Evolutionary conservation across 2,329 filamentous ascomycete species (phyloP).

Genomic region (Aspergillus sclerotialis): DNA sequence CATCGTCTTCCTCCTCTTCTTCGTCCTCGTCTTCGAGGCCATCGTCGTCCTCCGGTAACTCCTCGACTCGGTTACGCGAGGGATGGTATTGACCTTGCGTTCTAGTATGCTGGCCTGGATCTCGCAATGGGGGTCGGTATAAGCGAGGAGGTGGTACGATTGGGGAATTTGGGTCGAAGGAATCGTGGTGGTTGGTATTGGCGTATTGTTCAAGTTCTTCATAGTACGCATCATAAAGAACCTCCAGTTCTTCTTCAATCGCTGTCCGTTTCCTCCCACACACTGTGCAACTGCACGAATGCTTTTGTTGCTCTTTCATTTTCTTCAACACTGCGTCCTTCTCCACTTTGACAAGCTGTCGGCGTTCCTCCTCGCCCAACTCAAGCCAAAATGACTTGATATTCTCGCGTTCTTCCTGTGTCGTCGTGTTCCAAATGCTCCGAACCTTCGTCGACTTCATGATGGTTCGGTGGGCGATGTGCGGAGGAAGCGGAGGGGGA

Average conservation of each 20-base stretch:
- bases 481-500: conserved; percentile 37
- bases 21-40: conserved; percentile 44
- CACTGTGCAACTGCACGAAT: conserved; percentile 96
- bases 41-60: conserved; percentile 51
- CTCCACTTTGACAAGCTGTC: conserved; percentile 93
- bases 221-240: conserved; percentile 97
- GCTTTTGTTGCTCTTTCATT: conserved; percentile 99
- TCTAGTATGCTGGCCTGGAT: conserved; percentile 53
- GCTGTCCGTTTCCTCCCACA: conserved; percentile 93
- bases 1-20: conserved; percentile 44
- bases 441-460: conserved; percentile 61
- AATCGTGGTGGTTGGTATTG: conserved; percentile 68
- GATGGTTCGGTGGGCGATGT: conserved; percentile 34
- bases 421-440: conserved; percentile 90
- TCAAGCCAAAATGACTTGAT: conserved; percentile 99
- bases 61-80: conserved; percentile 64
- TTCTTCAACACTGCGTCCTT: conserved; percentile 97
- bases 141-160: conserved; percentile 63
- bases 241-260: conserved; percentile 96
- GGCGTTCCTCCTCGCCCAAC: conserved; percentile 86
- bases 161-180: conserved; percentile 55
- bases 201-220: conserved; percentile 97
- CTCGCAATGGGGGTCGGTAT: conserved; percentile 49
- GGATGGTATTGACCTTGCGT: conserved; percentile 54
- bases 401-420: conserved; percentile 86